These are phyloP conservation scores for Bidens hawaiensis DNA, from an alignment of 140 eudicot genomes.

Conservation along the genomic window DNA sequence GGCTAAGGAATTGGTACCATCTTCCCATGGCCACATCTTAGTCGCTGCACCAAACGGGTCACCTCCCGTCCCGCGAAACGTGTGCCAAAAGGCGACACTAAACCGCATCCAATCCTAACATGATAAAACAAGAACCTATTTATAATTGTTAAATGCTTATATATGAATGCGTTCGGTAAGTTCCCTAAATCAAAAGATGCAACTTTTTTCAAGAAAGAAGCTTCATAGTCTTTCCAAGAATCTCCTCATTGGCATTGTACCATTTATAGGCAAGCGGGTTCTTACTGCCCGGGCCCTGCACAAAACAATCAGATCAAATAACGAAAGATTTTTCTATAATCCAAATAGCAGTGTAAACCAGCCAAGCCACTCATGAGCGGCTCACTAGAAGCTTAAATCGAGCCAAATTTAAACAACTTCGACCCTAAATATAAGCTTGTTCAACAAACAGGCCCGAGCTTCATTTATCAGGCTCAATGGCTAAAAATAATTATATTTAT, in stretches of 20 bases:
- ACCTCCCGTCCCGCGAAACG: slow-evolving; percentile 94
- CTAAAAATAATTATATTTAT: no score
- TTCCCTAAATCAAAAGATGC: neutral
- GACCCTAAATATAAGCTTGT: no score
- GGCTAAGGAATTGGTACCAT: slow-evolving; percentile 80
- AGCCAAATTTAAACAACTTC: no score
- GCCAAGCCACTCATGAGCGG: no score
- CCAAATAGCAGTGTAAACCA: no score
- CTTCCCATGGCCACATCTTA: slow-evolving; percentile 99
- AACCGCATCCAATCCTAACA: slow-evolving; percentile 91
- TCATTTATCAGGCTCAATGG: no score
- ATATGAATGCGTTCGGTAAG: no score
- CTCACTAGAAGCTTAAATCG: no score
- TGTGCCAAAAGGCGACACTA: slow-evolving; percentile 99
- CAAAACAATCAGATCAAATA: neutral
- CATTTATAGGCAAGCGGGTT: slow-evolving; percentile 74
- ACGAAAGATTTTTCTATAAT: neutral
- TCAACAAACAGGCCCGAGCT: no score
- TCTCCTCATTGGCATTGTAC: slow-evolving; percentile 89
- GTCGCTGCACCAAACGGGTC: slow-evolving; percentile 97
- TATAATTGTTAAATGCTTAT: neutral
- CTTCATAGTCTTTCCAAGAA: slow-evolving; percentile 95
- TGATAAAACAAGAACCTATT: neutral
- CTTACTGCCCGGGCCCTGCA: slow-evolving; percentile 77
- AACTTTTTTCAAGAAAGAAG: slow-evolving; percentile 16